These are phyloP conservation scores for Lactarius sp. DNA, from an alignment of 768 basidiomycete species.

Conservation along the genomic window DNA sequence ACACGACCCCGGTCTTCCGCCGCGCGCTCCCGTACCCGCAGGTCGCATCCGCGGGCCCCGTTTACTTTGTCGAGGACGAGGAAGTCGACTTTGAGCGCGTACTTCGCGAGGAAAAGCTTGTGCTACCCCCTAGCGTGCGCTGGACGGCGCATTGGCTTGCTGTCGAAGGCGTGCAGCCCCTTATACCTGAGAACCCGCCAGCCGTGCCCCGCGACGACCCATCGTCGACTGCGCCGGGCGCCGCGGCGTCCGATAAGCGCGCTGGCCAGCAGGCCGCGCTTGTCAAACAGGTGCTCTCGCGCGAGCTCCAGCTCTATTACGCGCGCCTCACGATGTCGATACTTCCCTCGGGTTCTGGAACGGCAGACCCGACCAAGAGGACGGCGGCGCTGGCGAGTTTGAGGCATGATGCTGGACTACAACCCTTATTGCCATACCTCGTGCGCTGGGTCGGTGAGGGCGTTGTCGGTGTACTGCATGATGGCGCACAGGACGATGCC, in stretches of 20 bases:
- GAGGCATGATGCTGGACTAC: slow-evolving; percentile 83
- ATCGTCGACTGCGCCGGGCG: slow-evolving; percentile 33
- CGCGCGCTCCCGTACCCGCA: slow-evolving; percentile 46
- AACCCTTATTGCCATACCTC: slow-evolving; percentile 87
- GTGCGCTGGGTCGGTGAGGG: slow-evolving; percentile 94
- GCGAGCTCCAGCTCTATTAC: slow-evolving; percentile 94
- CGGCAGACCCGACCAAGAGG: slow-evolving; percentile 60
- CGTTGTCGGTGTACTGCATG: slow-evolving; percentile 56
- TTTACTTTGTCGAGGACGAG: slow-evolving; percentile 94
- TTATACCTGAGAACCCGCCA: slow-evolving; percentile 95
- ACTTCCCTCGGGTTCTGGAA: slow-evolving; percentile 52
- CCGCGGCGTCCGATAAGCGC: slow-evolving; percentile 37
- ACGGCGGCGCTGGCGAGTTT: slow-evolving; percentile 88
- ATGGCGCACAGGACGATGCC: slow-evolving; percentile 48
- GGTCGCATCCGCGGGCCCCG: slow-evolving; percentile 52
- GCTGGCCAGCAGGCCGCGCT: slow-evolving; percentile 64
- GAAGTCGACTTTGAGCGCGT: slow-evolving; percentile 96
- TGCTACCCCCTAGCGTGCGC: slow-evolving; percentile 70
- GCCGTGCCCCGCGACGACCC: slow-evolving; percentile 57
- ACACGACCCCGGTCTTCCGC: slow-evolving; percentile 59
- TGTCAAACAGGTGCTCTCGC: slow-evolving; percentile 88
- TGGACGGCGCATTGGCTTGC: slow-evolving; percentile 98
- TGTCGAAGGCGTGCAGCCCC: slow-evolving; percentile 94
- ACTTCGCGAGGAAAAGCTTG: slow-evolving; percentile 79
- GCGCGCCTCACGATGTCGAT: slow-evolving; percentile 82